Conservation (phyloP, 1,284 basidiomycete genomes). For the Cutaneotrichosporon mucoides region DNA sequence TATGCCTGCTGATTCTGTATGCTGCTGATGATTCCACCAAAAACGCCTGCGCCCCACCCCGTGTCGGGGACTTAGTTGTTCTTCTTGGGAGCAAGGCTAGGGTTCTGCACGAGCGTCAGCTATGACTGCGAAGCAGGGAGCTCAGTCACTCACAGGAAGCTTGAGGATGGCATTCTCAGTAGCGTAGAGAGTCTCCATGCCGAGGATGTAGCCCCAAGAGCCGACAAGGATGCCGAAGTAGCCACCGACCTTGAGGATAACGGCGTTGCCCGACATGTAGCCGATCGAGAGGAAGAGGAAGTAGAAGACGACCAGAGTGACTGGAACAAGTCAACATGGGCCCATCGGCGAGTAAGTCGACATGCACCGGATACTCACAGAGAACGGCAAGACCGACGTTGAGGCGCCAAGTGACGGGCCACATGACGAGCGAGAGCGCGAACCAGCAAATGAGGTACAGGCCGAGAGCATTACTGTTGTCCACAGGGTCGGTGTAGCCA, state of each 20-base stretch:
- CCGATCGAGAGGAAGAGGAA: slow-evolving; percentile 19
- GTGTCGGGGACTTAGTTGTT: no score
- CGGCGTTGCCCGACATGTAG: slow-evolving; percentile 10
- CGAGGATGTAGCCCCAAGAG: slow-evolving; percentile 15
- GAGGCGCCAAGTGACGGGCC: slow-evolving; percentile 12
- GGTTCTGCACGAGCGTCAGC: no score
- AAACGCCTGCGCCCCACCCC: no score
- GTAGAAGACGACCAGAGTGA: slow-evolving; percentile 15
- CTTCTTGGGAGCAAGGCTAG: no score
- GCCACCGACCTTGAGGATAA: slow-evolving; percentile 9
- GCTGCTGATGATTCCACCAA: no score
- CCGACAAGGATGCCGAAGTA: slow-evolving; percentile 18
- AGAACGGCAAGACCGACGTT: slow-evolving; percentile 15
- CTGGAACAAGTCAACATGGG: no score
- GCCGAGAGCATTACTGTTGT: slow-evolving; percentile 16
- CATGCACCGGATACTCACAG: not conserved
- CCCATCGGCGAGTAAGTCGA: no score
- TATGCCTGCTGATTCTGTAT: no score
- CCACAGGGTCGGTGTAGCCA: slow-evolving; percentile 6
- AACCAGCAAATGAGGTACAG: slow-evolving; percentile 16
- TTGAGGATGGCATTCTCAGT: slow-evolving; percentile 15
- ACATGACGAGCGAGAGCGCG: slow-evolving; percentile 14
- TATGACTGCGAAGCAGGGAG: no score
- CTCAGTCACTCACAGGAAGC: slow-evolving; percentile 8
- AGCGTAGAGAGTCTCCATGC: slow-evolving; percentile 13